phyloP scores from a whole-genome alignment of 305 asterid genomes.

The Solanum hybrid region DNA sequence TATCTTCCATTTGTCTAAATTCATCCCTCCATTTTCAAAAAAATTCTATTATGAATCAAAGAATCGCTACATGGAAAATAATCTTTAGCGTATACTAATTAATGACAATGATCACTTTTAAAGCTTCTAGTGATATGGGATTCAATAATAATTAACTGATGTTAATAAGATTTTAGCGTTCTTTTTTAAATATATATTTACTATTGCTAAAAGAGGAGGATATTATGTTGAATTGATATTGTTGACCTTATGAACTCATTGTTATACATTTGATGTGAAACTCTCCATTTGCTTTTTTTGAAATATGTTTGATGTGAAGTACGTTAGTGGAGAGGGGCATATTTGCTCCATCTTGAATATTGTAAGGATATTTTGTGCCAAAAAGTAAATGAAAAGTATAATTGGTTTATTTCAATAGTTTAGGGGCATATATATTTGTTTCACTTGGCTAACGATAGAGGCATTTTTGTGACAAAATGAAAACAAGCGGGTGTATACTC shows the following conservation, averaged over 20 bases:
- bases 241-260: neutral
- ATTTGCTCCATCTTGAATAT: neutral
- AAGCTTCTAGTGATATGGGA: accelerated
- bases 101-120: too few relatives aligned
- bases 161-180: accelerated
- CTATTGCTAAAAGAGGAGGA: neutral
- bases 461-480: neutral
- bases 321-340: neutral
- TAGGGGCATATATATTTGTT: too few relatives aligned
- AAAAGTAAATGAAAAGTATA: neutral
- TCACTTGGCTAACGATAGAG: neutral
- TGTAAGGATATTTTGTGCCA: neutral
- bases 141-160: too few relatives aligned
- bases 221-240: neutral
- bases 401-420: neutral
- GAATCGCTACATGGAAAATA: neutral
- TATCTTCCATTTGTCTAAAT: neutral
- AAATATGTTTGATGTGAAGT: neutral
- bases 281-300: neutral
- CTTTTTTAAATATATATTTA: too few relatives aligned
- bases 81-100: neutral
- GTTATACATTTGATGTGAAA: neutral
- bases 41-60: neutral
- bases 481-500: neutral
- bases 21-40: neutral